These are phyloP conservation scores for Pseudoneurospora amorphoporcata DNA, from an alignment of 495 filamentous ascomycete species.

Conservation along the genomic window DNA sequence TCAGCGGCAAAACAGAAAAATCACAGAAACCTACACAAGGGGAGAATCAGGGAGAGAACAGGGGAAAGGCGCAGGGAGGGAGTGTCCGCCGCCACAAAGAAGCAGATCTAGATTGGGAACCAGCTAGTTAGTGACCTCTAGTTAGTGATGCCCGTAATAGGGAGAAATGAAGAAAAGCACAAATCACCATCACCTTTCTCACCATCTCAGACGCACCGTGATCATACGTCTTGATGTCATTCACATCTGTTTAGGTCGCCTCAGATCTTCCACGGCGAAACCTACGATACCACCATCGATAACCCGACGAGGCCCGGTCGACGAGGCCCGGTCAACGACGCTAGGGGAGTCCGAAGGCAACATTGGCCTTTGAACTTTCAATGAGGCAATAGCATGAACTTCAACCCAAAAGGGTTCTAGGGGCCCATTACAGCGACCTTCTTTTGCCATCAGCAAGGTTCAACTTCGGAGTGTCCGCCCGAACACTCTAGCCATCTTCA, in stretches of 20 bases:
- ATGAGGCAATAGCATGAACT: neutral
- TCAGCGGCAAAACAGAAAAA: neutral
- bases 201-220: neutral
- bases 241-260: neutral
- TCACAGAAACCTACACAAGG: neutral
- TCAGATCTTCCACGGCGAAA: neutral
- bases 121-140: neutral
- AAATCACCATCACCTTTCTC: neutral
- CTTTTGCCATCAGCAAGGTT: neutral
- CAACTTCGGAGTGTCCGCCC: neutral
- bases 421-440: neutral
- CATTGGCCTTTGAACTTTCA: neutral
- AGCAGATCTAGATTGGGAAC: neutral
- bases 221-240: neutral
- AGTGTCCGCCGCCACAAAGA: neutral
- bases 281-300: neutral
- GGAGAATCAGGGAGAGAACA: neutral
- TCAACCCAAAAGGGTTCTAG: neutral
- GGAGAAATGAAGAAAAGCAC: neutral
- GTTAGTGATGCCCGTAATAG: neutral
- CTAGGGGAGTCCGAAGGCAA: neutral
- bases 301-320: neutral
- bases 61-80: neutral
- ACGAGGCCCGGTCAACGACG: neutral
- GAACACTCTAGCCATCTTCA: neutral